Base-by-base conservation (phyloP, 306 rosid genomes). In the Acacia crassicarpa region DNA sequence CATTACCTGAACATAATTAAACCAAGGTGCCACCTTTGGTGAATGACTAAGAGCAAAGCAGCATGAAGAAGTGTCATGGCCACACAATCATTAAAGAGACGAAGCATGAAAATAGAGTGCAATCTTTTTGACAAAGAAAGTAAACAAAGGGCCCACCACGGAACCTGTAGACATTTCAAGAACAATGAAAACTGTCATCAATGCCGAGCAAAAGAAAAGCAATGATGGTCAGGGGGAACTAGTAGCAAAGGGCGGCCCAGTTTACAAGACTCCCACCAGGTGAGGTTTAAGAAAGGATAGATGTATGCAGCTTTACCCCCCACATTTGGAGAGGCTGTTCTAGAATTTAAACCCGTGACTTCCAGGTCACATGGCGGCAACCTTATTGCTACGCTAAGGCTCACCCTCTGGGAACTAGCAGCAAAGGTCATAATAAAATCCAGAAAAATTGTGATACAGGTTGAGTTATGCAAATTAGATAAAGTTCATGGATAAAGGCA, bases 101-200 rank as follows among this genome's bases (percentile, higher is more conserved):
- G 98, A 19, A 95, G 99, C 83, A 91, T 83, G 56, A 95, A 95
- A 67, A 95, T 95, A 67, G 99, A 93, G 84, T 95, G 97, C 86
- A 91, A 82, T 76, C 99, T 91, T 84, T 95, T 95, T n/a, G 97
- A 93, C 38, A 95, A 84, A 88, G 94, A 91, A 80, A 95, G 97
- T 71, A 95, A 88, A 84, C 87, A 68, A 72, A 93, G 83, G 49
- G 97, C 92, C 98, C 99, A 89, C 92, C 91, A 92, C 0, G 99
- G 98, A 83, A 93, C 85, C 99, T 95, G 90, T 75, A 61, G 68
- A 67, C 59, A 83, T 75, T 78, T 74, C 78, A 73, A 82, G 14
- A 74, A 59, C 33, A 53, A 51, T 25, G 19, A 33, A 61, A 84
- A 45, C 75, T 41, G 66, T 16, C 62, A 67, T 74, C 73, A 76